A percentile compares a stretch with the other conserved stretches of the same genome.
Evolutionary conservation across 2,329 filamentous ascomycete genomes (phyloP).

Genomic region (Westerdykella ornata): DNA sequence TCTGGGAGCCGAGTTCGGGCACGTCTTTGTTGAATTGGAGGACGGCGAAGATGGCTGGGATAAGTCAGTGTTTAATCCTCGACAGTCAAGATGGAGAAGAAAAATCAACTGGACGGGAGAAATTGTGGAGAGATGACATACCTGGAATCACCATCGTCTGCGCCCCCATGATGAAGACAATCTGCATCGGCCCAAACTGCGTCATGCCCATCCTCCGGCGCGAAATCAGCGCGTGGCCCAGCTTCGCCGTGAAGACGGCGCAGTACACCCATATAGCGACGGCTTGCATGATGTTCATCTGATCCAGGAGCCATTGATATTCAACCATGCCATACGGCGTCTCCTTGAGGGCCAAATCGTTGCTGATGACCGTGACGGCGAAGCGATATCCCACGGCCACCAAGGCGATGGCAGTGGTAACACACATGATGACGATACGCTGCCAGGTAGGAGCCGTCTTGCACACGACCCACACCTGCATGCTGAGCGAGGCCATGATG

Average conservation of each 20-base stretch:
- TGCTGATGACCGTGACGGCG: conserved; percentile 47
- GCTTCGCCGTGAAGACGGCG: conserved; percentile 55
- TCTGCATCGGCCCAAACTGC: conserved; percentile 58
- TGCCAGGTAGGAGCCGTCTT: conserved; percentile 43
- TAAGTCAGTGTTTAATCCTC: conserved; percentile 11
- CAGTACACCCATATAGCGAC: conserved; percentile 57
- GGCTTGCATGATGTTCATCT: conserved; percentile 48
- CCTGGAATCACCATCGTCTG: conserved; percentile 61
- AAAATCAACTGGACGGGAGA: neutral
- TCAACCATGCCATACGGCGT: conserved; percentile 17
- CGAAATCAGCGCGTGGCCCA: conserved; percentile 52
- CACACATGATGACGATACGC: conserved; percentile 41
- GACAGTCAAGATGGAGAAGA: neutral
- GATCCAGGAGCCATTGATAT: conserved; percentile 19
- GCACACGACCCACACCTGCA: conserved; percentile 60
- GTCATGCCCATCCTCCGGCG: conserved; percentile 52
- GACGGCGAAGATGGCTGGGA: conserved; percentile 53
- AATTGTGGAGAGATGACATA: conserved; percentile 21
- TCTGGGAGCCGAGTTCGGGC: conserved; percentile 50
- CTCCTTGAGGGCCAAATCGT: conserved; percentile 34
- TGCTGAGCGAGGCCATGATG: conserved; percentile 53
- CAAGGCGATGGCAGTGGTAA: conserved; percentile 47
- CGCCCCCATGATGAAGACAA: conserved; percentile 61
- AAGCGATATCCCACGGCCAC: conserved; percentile 50
- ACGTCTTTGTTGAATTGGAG: conserved; percentile 49